Base-by-base conservation (phyloP, 2,329 filamentous ascomycete species). In the Trichoderma gracile region DNA sequence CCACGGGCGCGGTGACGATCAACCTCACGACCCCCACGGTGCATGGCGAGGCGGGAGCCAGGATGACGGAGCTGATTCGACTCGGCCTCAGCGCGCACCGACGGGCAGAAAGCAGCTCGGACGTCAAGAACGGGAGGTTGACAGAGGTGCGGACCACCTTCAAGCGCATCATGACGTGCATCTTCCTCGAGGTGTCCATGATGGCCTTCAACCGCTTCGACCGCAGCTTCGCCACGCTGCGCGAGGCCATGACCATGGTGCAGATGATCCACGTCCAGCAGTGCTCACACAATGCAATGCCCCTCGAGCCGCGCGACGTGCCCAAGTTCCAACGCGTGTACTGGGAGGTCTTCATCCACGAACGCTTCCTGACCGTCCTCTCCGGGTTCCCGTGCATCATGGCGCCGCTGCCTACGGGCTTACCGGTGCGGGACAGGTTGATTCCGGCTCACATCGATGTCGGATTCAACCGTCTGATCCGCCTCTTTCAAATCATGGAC, bases 141-240 rank as follows among this genome's bases (percentile, higher is more conserved):
- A 75, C 76, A 23, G 75, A 77, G 7, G 72, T 77, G 14, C 75
- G 74, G 2, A 74, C 78, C 5, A 78, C 77, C 0, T 75, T 82
- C 25, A 76, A 79, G 60, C 75, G 78, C 56, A 78, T 81, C 25
- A 80, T 83, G 77, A 80, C 79, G 27, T 79, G 77, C 27, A 73
- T 84, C 55, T 84, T 82, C 67, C 77, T 83, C 46, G 79, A 84
- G 67, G 83, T 83, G 64, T 80, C 78, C 69, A 74, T 82, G 58
- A 80, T 83, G 77, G 78, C 77, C 6, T 75, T 82, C 25, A 77
- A 78, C 52, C 77, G 79, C 30, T 76, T 76, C 64, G 80, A 84
- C 60, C 76, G 80, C 42, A 79, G 80, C 6, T 81, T 83, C 52
- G 73, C 78, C 69, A 78, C 81, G 60, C 77, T 85, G 52, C 77